Evolutionary conservation across 2,329 filamentous ascomycete species (phyloP).

Genomic region (Colletotrichum spaethianum): DNA sequence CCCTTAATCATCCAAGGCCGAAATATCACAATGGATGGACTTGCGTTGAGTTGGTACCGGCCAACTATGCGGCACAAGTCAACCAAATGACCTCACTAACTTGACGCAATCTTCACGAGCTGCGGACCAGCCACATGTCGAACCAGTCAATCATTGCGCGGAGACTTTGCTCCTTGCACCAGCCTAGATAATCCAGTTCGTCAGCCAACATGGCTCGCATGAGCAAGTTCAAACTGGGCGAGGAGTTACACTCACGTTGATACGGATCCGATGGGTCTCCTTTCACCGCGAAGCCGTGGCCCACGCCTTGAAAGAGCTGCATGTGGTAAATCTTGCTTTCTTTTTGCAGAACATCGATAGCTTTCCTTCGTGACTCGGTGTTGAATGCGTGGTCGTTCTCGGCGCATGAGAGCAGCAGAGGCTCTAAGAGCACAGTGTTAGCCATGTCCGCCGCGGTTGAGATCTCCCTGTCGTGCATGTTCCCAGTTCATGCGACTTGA

Average conservation of each 20-base stretch:
- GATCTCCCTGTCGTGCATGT: neutral
- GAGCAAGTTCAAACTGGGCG: constrained; percentile 39
- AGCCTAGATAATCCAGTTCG: constrained; percentile 43
- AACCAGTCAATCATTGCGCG: constrained; percentile 48
- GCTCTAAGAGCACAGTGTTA: constrained; percentile 46
- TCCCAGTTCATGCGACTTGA: neutral
- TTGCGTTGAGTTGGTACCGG: neutral
- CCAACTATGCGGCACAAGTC: neutral
- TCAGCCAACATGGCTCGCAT: constrained; percentile 43
- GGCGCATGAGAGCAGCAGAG: constrained; percentile 61
- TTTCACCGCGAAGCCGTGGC: constrained; percentile 76
- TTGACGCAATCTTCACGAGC: neutral
- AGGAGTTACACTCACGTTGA: constrained; percentile 18
- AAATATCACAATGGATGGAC: neutral
- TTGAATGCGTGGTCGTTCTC: constrained; percentile 61
- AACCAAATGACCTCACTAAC: neutral
- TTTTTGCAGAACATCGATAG: constrained; percentile 58
- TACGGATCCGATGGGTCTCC: constrained; percentile 60
- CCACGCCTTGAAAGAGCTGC: constrained; percentile 72
- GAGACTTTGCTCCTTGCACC: constrained; percentile 51
- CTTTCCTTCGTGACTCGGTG: constrained; percentile 53
- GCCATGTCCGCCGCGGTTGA: neutral
- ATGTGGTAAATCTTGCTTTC: constrained; percentile 69
- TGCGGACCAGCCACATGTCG: constrained; percentile 46
- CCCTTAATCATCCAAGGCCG: neutral